A percentile compares a stretch with the other conserved stretches of the same genome.
phyloP scores from a whole-genome alignment of 2,329 filamentous ascomycete species.

The Scedosporium boydii region DNA sequence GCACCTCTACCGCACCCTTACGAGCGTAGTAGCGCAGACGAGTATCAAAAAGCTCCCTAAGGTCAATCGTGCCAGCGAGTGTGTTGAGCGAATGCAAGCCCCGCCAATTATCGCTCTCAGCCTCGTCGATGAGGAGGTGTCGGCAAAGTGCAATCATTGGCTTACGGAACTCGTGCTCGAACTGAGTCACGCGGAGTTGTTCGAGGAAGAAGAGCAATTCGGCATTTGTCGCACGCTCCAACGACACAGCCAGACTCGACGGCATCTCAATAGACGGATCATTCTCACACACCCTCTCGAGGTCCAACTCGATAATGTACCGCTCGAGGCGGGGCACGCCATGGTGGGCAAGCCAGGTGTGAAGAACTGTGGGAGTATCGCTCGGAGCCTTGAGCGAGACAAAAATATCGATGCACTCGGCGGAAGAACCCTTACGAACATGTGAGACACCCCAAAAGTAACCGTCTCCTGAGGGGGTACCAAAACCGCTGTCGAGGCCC shows the following conservation, averaged over 20 bases:
- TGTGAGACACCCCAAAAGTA: constrained; percentile 25
- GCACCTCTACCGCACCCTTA: constrained; percentile 15
- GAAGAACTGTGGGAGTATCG: constrained; percentile 21
- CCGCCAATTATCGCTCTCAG: constrained; percentile 16
- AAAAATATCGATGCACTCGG: constrained; percentile 20
- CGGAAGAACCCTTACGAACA: constrained; percentile 8
- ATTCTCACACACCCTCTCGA: constrained; percentile 13
- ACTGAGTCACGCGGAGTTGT: constrained; percentile 17
- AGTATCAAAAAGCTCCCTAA: constrained; percentile 16
- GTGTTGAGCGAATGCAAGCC: constrained; percentile 16
- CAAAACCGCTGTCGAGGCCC: constrained; percentile 26
- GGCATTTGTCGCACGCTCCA: constrained; percentile 19
- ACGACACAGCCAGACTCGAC: constrained; percentile 16
- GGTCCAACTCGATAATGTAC: constrained; percentile 20
- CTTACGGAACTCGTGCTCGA: constrained; percentile 15
- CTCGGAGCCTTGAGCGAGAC: constrained; percentile 23
- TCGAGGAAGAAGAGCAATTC: constrained; percentile 21
- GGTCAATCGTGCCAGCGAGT: constrained; percentile 16
- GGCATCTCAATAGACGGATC: constrained; percentile 12
- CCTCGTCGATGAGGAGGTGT: constrained; percentile 17
- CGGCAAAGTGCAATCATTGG: constrained; percentile 18
- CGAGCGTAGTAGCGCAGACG: constrained; percentile 16
- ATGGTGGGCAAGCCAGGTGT: constrained; percentile 27
- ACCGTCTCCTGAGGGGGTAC: constrained; percentile 17
- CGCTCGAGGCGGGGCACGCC: constrained; percentile 21